Evolutionary conservation across 2,329 filamentous ascomycete genomes (phyloP).

Genomic region (Pseudogymnoascus sp.): DNA sequence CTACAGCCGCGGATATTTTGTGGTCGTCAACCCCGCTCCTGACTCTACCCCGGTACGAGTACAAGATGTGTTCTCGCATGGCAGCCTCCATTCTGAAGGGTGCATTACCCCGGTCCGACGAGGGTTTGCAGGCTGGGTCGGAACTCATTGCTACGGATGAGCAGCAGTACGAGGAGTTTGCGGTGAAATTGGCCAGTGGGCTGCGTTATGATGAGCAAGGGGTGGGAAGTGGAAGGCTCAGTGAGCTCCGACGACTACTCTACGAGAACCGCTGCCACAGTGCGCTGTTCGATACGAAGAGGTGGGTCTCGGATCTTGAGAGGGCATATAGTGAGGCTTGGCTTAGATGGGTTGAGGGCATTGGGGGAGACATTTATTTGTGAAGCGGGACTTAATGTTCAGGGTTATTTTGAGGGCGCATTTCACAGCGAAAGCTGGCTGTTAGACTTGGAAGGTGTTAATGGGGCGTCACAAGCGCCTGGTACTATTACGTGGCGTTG

Average conservation of each 20-base stretch:
- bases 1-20: slow-evolving; percentile 88
- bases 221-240: slow-evolving; percentile 58
- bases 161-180: slow-evolving; percentile 73
- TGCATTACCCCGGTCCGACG: slow-evolving; percentile 64
- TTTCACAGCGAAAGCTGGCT: neutral
- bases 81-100: slow-evolving; percentile 89
- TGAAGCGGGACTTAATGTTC: slow-evolving; percentile 17
- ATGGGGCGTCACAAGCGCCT: slow-evolving; percentile 5
- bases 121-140: slow-evolving; percentile 57
- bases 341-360: slow-evolving; percentile 75
- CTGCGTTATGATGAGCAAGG: slow-evolving; percentile 53
- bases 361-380: slow-evolving; percentile 90
- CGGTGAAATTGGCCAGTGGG: slow-evolving; percentile 56
- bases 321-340: slow-evolving; percentile 82
- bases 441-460: slow-evolving; percentile 3
- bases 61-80: slow-evolving; percentile 99
- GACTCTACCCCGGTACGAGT: slow-evolving; percentile 82
- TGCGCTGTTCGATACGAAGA: slow-evolving; percentile 78
- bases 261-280: slow-evolving; percentile 80
- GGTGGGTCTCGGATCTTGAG: slow-evolving; percentile 89
- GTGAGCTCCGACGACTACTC: slow-evolving; percentile 69
- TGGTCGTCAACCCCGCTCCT: slow-evolving; percentile 94
- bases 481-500: neutral
- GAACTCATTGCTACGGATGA: slow-evolving; percentile 76
- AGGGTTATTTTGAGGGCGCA: neutral